Evolutionary conservation across 352 stramenopile species (phyloP).

Genomic region (Blastocystis hominis): DNA sequence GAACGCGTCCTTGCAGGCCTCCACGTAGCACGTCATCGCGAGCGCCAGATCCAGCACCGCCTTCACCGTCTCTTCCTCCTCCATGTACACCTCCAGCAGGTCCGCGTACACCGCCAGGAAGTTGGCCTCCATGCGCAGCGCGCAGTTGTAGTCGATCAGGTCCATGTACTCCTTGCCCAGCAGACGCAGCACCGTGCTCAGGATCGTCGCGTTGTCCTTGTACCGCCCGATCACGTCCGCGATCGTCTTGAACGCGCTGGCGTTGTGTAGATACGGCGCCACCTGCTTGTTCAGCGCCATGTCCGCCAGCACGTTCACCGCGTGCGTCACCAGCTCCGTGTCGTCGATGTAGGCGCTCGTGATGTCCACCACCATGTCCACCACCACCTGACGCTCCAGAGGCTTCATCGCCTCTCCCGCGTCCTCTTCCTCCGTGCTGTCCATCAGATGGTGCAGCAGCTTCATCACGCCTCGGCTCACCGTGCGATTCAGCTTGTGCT

Average conservation of each 20-base stretch:
- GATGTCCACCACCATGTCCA: conserved; percentile 48
- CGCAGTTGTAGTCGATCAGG: conserved; percentile 7
- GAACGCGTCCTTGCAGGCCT: conserved; percentile 44
- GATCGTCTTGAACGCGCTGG: conserved; percentile 34
- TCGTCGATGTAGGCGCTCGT: conserved; percentile 39
- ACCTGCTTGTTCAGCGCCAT: conserved; percentile 12
- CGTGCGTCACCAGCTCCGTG: neutral
- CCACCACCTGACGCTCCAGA: neutral
- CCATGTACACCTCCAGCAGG: conserved; percentile 27
- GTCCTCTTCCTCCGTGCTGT: neutral
- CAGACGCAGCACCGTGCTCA: neutral
- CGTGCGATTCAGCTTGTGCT: conserved; percentile 17
- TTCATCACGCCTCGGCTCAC: conserved; percentile 33
- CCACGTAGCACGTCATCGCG: conserved; percentile 17
- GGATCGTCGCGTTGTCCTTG: conserved; percentile 28
- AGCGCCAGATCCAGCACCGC: conserved; percentile 10
- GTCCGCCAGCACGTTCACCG: conserved; percentile 12
- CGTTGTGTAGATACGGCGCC: conserved; percentile 2
- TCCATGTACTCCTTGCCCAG: conserved; percentile 27
- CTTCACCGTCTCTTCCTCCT: conserved; percentile 33
- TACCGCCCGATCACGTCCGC: conserved; percentile 25
- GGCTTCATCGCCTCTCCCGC: neutral
- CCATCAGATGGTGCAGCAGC: conserved; percentile 13
- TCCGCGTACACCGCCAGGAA: conserved; percentile 39
- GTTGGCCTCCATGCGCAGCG: conserved; percentile 36